Evolutionary conservation across 441 rosid genomes (phyloP), one percentile per base, ranked within the genome.

Genomic region (Populus hybrid): DNA sequence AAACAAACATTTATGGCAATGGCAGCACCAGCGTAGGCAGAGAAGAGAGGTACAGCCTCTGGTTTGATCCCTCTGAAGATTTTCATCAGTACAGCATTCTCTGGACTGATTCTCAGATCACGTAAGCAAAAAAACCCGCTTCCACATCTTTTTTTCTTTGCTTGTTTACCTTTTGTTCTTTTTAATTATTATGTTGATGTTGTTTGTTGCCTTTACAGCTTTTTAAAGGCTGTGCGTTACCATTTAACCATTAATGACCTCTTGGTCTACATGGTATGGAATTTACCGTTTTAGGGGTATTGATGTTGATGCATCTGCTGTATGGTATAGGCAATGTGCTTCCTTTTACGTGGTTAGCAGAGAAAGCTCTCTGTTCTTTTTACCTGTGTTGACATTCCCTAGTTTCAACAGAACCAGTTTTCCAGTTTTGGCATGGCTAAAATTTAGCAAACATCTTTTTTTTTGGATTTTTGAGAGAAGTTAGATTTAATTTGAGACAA

Each of bases 11-110:
- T 73, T 96, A 96, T 57, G 99, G 99, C 42, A 96, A 96, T 84
- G 99, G 99, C 76, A 96, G 99, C 87, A 89, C 97, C 46, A 83
- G 82, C 78, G 35, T 87, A n/a, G 99, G 99, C 78, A 92, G 99
- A 82, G 99, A 96, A 84, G 99, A 96, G 83, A 88, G 99, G 86
- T 94, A 89, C 84, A 88, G 86, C 77, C 97, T 96, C 16, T 93
- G 99, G 99, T 96, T 94, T 28, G 98, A 96, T 79, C 99, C 99
- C 26, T 85, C 98, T 38, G 96, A 96, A 5, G 96, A 94, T 83
- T 92, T 86, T 76, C 98, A 96, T 84, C 97, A 88, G 28, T 96
- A 96, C 85, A 88, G 90, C 77, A 84, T 96, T 81, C 94, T 93
- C 73, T 96, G 99, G 99, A 94, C 99, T 24, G 92, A 91, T 85